Evolutionary conservation across 306 rosid species (phyloP).

Genomic region (Ochetophila trinervis): DNA sequence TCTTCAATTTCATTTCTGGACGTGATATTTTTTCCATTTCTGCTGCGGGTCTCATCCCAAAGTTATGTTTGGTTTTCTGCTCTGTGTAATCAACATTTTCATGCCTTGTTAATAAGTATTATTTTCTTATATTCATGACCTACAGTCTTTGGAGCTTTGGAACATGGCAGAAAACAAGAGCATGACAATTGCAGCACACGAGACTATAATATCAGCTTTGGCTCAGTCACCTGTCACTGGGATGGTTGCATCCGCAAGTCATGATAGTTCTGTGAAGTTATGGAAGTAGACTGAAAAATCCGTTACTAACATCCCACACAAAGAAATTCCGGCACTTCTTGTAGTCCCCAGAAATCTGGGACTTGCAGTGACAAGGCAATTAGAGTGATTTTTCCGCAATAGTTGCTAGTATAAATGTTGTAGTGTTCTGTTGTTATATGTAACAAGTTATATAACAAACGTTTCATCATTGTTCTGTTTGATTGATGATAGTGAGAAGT

Average conservation of each 20-base stretch:
- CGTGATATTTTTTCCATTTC: neutral
- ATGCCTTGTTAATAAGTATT: neutral
- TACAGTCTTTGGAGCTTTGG: slow-evolving; percentile 92
- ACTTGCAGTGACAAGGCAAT: neutral
- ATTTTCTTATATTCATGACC: slow-evolving; percentile 11
- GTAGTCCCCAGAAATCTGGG: slow-evolving; percentile 17
- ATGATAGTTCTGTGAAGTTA: slow-evolving; percentile 78
- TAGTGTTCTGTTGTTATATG: no score
- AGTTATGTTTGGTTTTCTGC: neutral
- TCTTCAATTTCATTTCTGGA: no score
- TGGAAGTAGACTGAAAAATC: slow-evolving; percentile 54
- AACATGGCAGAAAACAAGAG: slow-evolving; percentile 74
- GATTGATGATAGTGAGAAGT: no score
- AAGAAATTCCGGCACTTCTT: slow-evolving; percentile 17
- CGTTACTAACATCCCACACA: slow-evolving; percentile 18
- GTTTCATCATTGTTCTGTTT: no score
- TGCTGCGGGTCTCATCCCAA: neutral
- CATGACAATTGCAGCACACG: slow-evolving; percentile 76
- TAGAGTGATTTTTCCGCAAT: slow-evolving; percentile 16
- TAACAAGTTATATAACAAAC: no score
- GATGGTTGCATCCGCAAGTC: slow-evolving; percentile 90
- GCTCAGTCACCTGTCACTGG: slow-evolving; percentile 74
- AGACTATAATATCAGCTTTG: slow-evolving; percentile 70
- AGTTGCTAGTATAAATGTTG: neutral
- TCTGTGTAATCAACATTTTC: neutral